phyloP scores from a whole-genome alignment of 768 basidiomycete genomes.

The Lentinula lateritia region DNA sequence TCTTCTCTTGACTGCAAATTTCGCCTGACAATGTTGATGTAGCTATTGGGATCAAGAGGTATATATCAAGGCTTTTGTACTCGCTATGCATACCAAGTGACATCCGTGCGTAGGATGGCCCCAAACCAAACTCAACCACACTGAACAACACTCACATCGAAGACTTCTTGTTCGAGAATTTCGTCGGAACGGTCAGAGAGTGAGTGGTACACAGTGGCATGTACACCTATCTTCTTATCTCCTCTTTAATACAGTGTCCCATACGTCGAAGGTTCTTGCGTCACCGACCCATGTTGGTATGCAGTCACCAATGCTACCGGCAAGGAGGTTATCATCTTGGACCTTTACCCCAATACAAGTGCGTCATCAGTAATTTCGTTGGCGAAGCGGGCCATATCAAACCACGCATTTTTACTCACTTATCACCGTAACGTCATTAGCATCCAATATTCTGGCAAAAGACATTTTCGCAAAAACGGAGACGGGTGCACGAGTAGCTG shows the following conservation, averaged over 20 bases:
- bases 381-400: not conserved
- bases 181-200: slow-evolving; percentile 48
- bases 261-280: slow-evolving; percentile 54
- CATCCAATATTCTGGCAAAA: slow-evolving; percentile 40
- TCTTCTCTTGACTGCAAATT: not conserved
- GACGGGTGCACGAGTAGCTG: slow-evolving; percentile 35
- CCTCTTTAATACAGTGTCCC: slow-evolving; percentile 23
- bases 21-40: not conserved
- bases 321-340: slow-evolving; percentile 54
- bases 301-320: slow-evolving; percentile 47
- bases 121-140: slow-evolving; percentile 34
- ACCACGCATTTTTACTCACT: not conserved
- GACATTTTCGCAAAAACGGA: slow-evolving; percentile 41
- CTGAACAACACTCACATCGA: slow-evolving; percentile 50
- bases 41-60: slow-evolving; percentile 65
- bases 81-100: not conserved
- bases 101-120: slow-evolving; percentile 1
- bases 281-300: slow-evolving; percentile 58
- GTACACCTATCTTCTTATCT: slow-evolving; percentile 8
- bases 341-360: slow-evolving; percentile 54
- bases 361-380: slow-evolving; percentile 8
- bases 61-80: slow-evolving; percentile 18
- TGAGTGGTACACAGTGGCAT: not conserved
- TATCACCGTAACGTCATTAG: not conserved
- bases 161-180: slow-evolving; percentile 51